Conservation (phyloP, 163 green algal genomes). For the Coccomyxa subellipsoidea region DNA sequence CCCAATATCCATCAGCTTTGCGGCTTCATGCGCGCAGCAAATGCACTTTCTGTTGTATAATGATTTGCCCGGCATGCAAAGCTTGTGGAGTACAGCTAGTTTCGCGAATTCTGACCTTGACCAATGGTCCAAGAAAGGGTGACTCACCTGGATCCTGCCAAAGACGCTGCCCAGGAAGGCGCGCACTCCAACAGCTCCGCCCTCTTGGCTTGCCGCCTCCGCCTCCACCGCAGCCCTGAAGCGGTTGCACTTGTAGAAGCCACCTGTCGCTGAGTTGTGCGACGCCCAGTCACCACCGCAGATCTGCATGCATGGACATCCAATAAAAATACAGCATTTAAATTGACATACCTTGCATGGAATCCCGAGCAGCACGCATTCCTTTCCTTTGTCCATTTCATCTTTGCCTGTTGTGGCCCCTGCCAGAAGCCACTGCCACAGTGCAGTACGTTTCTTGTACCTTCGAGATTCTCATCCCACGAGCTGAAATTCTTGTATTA, state of each 20-base stretch:
- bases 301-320: constrained; percentile 13
- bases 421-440: not conserved
- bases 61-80: not conserved
- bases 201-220: not conserved
- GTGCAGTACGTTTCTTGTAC: not conserved
- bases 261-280: constrained; percentile 14
- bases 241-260: constrained; percentile 17
- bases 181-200: not conserved
- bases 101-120: too few species aligned
- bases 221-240: not conserved
- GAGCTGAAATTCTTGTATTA: not conserved
- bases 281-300: constrained; percentile 30
- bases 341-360: too few species aligned
- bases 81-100: too few species aligned
- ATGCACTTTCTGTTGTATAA: not conserved
- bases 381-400: not conserved
- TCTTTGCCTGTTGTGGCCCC: not conserved
- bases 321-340: too few species aligned
- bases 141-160: not conserved
- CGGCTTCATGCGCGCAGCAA: not conserved
- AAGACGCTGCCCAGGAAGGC: not conserved
- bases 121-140: not conserved
- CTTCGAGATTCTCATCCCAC: not conserved
- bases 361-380: not conserved
- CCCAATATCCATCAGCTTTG: not conserved